Percentiles rank a stretch among this genome's conserved stretches.
Evolutionary conservation across 1,139 yeast genomes (phyloP).

Genomic region (Diutina siamensis): DNA sequence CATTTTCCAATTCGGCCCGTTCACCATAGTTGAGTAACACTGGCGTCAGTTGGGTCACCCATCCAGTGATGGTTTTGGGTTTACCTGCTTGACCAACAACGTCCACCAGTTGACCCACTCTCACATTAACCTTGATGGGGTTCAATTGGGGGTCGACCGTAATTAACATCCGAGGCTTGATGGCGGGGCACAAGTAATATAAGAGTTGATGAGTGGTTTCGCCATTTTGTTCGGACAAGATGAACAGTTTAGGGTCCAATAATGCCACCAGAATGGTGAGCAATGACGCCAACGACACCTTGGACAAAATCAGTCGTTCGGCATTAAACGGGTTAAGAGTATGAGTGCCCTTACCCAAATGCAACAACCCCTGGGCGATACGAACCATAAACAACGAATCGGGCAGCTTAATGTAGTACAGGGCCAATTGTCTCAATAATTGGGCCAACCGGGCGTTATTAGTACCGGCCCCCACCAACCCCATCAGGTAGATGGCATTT

Average conservation of each 20-base stretch:
- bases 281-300: slow-evolving; percentile 83
- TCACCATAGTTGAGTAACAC: slow-evolving; percentile 89
- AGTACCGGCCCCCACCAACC: slow-evolving; percentile 96
- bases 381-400: slow-evolving; percentile 89
- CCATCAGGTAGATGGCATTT: slow-evolving; percentile 94
- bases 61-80: slow-evolving; percentile 96
- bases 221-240: slow-evolving; percentile 33
- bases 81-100: slow-evolving; percentile 98
- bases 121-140: slow-evolving; percentile 88
- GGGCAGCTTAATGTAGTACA: slow-evolving; percentile 83
- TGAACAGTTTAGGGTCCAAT: slow-evolving; percentile 69
- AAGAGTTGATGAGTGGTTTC: slow-evolving; percentile 70
- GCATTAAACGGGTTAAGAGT: slow-evolving; percentile 83
- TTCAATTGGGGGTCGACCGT: slow-evolving; percentile 82
- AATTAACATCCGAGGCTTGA: slow-evolving; percentile 86
- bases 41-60: slow-evolving; percentile 99
- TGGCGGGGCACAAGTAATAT: slow-evolving; percentile 79
- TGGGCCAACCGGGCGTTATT: slow-evolving; percentile 97
- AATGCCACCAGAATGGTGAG: slow-evolving; percentile 77
- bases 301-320: slow-evolving; percentile 79
- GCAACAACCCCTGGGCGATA: slow-evolving; percentile 89
- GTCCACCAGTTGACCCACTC: slow-evolving; percentile 98
- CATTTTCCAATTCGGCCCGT: slow-evolving; percentile 93
- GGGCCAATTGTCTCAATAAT: slow-evolving; percentile 85
- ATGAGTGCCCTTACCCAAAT: slow-evolving; percentile 91